Conservation (phyloP, 169 alveolate species). For the Sarcocystis neurona region DNA sequence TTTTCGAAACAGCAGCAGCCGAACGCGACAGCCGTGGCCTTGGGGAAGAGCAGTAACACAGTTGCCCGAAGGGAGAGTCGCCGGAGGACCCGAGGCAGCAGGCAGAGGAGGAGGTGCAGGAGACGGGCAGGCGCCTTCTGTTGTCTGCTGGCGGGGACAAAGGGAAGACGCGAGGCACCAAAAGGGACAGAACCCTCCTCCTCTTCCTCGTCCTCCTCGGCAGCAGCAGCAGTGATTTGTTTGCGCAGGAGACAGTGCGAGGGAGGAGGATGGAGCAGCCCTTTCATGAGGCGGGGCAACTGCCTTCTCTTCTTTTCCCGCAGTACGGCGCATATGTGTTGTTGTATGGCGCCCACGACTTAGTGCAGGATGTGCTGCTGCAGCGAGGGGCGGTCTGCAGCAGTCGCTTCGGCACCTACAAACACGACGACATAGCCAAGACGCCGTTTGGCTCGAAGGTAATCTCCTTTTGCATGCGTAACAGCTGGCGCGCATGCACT, state of each 20-base stretch:
- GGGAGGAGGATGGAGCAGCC: background rate
- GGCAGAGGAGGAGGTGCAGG: no score
- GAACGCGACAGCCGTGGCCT: no score
- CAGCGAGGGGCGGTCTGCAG: conserved; percentile 36
- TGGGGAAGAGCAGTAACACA: no score
- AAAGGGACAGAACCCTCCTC: background rate
- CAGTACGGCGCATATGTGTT: conserved; percentile 62
- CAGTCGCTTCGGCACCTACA: conserved; percentile 58
- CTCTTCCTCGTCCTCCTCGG: background rate
- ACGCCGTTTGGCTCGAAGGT: conserved; percentile 65
- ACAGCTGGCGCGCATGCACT: background rate
- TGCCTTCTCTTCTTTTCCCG: background rate
- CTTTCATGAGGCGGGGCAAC: background rate
- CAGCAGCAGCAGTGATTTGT: background rate
- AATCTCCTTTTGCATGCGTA: background rate
- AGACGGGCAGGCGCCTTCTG: no score
- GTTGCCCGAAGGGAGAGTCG: no score
- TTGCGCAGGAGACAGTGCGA: background rate
- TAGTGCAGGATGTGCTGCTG: conserved; percentile 29
- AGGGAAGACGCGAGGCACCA: background rate
- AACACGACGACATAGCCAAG: conserved; percentile 54
- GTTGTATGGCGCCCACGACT: conserved; percentile 57
- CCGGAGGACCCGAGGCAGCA: no score
- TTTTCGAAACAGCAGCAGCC: no score
- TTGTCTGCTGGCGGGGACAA: no score